Evolutionary conservation across 2,329 filamentous ascomycete genomes (phyloP), one percentile per base, ranked within the genome.

Genomic region (Aspergillus clavatus): DNA sequence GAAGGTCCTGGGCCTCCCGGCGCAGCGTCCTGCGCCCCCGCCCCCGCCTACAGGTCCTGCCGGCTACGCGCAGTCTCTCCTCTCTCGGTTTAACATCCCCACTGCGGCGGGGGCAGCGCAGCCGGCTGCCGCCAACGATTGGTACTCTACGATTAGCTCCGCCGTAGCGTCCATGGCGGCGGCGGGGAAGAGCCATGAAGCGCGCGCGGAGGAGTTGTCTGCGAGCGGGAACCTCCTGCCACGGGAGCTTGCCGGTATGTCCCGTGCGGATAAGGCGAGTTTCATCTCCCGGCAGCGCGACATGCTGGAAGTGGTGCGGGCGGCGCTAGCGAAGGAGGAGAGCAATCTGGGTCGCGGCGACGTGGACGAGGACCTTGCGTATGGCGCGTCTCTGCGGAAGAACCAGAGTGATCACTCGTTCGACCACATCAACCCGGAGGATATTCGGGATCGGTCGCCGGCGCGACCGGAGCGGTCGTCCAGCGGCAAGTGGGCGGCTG

Each of bases 401-500:
- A 91, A 87, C 61, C 82, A 83, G 52, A 94, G 87, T 65, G 89
- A 95, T 63, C 81, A 80, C 16, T 91, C 95, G 57, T 96, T 96
- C 61, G 89, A 95, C 61, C 87, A 88, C 64, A 87, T 94, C 55
- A 86, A 93, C 51, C 82, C 83, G 26, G 86, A 90, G 61, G 84
- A 82, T 44, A 49, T 65, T 5, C 58, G 72, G 57, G 57, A 54
- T 24, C 57, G 57, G 27, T 56, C 35, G 19, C 46, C 52, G n/a
- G 42, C 39, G 7, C 42, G 43, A 11, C 40, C 39, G 14, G 37
- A 38, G 16, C 50, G 55, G 19, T 48, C 53, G 16, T 51, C 51
- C 33, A 55, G 59, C 38, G 53, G 60, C 16, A 55, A 55, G 43
- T 64, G 61, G 61, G 22, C 51, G n/a, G 57, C 61, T 3, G 59